These are phyloP conservation scores for Geotrichum cucujoidarum DNA, from an alignment of 1,139 yeast genomes.

Conservation along the genomic window DNA sequence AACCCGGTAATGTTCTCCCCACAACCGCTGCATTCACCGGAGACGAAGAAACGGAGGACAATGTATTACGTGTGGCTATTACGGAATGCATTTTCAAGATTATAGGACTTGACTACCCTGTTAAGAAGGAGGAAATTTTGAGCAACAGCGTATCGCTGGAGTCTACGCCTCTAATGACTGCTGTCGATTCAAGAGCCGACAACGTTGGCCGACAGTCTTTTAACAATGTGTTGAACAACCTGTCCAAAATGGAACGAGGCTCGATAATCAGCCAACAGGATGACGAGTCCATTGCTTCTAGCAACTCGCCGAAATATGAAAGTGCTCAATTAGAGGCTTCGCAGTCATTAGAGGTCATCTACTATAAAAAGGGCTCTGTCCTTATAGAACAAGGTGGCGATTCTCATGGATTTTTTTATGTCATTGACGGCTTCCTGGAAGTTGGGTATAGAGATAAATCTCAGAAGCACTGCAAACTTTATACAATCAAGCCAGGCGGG, in stretches of 20 bases:
- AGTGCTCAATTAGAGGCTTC: conserved; percentile 62
- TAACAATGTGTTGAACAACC: conserved; percentile 14
- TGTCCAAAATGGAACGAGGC: conserved; percentile 13
- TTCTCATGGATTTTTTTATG: conserved; percentile 71
- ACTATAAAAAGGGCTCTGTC: conserved; percentile 49
- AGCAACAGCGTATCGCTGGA: conserved; percentile 7
- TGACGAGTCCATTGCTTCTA: conserved; percentile 16
- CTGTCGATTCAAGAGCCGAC: conserved; percentile 11
- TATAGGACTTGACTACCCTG: conserved; percentile 59
- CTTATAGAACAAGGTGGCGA: conserved; percentile 61
- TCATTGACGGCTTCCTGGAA: conserved; percentile 71
- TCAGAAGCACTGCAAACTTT: conserved; percentile 43
- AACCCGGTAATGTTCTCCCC: conserved; percentile 6
- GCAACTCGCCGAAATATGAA: conserved; percentile 34
- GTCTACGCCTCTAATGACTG: conserved; percentile 11
- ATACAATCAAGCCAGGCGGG: conserved; percentile 69
- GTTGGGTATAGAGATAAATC: conserved; percentile 43
- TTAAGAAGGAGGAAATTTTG: conserved; percentile 5
- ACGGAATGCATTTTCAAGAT: conserved; percentile 70
- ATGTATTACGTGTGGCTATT: conserved; percentile 61
- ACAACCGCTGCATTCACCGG: conserved; percentile 42
- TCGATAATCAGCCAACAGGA: conserved; percentile 7
- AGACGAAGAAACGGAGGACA: conserved; percentile 74
- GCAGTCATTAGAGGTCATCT: conserved; percentile 52
- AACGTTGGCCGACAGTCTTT: conserved; percentile 14